Evolutionary conservation across 2,329 filamentous ascomycete genomes (phyloP).

Genomic region (Neobulgaria alba): DNA sequence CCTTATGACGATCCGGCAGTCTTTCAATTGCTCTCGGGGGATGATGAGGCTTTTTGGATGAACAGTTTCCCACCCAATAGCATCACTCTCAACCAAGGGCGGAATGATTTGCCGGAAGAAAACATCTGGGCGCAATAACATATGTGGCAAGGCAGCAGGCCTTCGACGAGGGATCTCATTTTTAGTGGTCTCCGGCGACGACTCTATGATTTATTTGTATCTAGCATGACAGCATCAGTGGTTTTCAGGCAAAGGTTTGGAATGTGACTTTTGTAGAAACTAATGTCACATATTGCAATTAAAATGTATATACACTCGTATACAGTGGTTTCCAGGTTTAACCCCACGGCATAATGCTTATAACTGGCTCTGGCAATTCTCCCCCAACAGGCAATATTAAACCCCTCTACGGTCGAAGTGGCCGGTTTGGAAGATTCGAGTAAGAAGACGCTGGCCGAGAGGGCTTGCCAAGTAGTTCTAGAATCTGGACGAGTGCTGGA

Average conservation of each 20-base stretch:
- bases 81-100: slow-evolving; percentile 9
- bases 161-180: slow-evolving; percentile 22
- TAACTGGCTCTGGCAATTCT: too few species aligned
- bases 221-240: slow-evolving; percentile 11
- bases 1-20: slow-evolving; percentile 30
- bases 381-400: too few species aligned
- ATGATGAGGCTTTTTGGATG: slow-evolving; percentile 40
- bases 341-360: too few species aligned
- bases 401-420: too few species aligned
- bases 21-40: slow-evolving; percentile 34
- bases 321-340: too few species aligned
- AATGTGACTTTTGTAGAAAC: slow-evolving; percentile 20
- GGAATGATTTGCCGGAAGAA: slow-evolving; percentile 20
- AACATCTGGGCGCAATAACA: slow-evolving; percentile 30
- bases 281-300: slow-evolving; percentile 16
- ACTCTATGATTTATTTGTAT: slow-evolving; percentile 19
- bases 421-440: too few species aligned
- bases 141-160: slow-evolving; percentile 28
- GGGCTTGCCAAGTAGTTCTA: too few species aligned
- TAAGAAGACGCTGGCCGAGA: too few species aligned
- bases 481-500: too few species aligned
- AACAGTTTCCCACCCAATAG: slow-evolving; percentile 28
- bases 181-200: slow-evolving; percentile 21
- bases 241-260: slow-evolving; percentile 4
- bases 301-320: slow-evolving; percentile 11